Evolutionary conservation across 2,329 filamentous ascomycete genomes (phyloP).

Genomic region (Botrytis porri): DNA sequence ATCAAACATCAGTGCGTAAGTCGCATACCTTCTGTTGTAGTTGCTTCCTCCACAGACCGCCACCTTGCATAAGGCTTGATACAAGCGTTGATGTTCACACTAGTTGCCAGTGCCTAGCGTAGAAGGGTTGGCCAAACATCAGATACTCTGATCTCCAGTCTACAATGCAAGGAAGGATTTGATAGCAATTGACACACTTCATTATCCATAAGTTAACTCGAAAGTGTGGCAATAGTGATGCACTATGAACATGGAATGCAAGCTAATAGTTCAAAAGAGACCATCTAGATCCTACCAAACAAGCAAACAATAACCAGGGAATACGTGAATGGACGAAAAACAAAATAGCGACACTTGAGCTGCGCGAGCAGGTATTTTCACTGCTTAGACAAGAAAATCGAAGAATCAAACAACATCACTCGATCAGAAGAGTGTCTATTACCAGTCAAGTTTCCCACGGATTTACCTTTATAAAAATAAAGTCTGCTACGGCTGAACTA

Average conservation of each 20-base stretch:
- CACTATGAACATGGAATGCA: not conserved
- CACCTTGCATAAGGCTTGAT: not conserved
- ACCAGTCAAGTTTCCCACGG: not conserved
- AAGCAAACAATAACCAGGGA: not conserved
- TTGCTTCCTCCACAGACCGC: accelerated
- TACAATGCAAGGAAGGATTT: not conserved
- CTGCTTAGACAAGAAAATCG: not conserved
- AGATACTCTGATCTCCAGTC: not conserved
- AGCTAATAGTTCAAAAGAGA: not conserved
- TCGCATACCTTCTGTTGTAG: not conserved
- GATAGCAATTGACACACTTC: not conserved
- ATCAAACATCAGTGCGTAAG: not conserved
- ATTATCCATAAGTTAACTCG: not conserved
- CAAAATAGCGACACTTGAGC: not conserved
- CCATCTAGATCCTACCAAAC: not conserved
- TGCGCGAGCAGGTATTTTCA: not conserved
- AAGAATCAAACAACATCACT: not conserved
- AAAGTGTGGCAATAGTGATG: not conserved
- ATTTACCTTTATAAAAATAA: not conserved
- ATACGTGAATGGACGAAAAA: not conserved
- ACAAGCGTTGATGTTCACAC: not conserved
- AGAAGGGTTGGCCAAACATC: not conserved
- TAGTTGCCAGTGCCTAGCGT: not conserved
- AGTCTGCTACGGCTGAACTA: not conserved
- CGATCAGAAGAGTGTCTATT: not conserved